Evolutionary conservation across 495 filamentous ascomycete genomes (phyloP), one percentile per base, ranked within the genome.

Genomic region (Parachaetomium inaequale): DNA sequence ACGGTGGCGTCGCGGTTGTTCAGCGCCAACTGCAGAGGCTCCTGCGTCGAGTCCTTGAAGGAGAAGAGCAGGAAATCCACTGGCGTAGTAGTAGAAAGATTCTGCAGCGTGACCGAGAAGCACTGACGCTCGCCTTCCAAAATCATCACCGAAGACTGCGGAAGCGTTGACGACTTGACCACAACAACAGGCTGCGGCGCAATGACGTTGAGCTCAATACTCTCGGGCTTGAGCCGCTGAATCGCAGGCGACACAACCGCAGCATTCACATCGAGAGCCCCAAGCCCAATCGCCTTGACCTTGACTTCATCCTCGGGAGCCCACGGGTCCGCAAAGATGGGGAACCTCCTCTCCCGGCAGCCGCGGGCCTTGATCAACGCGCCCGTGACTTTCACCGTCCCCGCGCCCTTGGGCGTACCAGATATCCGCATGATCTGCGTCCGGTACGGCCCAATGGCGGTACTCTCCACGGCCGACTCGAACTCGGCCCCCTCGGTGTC

Each of bases 101-200:
- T 96, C 61, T 87, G 82, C 36, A 98, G 75, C 0, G 91, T 94
- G 43, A 96, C 82, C 2, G 81, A 86, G 63, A 98, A 96, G 1
- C 77, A 77, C 64, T 84, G 85, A 17, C 82, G 81, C 73, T 98
- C 92, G 15, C 93, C 93, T 74, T 96, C 92, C 15, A 96, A 79
- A 57, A 96, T 81, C 91, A 96, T 96, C 51, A 96, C 77, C 32
- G 93, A 91, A 17, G 89, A 89, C 69, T 96, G 93, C 0, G 88
- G 85, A 10, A 96, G 81, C 26, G 89, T 89, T 40, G 86, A 86
- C 5, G 87, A 88, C 61, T 89, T 87, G 14, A 96, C 80, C 1
- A 86, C 75, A 11, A 96, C 74, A 5, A 89, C 75, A 2, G 94
- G 94, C 70, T 96, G 92, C 49, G 82, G 78, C 7, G 83, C 78